These are phyloP conservation scores for Bipolaris gigantea DNA, from an alignment of 2,329 filamentous ascomycete species.

Conservation along the genomic window DNA sequence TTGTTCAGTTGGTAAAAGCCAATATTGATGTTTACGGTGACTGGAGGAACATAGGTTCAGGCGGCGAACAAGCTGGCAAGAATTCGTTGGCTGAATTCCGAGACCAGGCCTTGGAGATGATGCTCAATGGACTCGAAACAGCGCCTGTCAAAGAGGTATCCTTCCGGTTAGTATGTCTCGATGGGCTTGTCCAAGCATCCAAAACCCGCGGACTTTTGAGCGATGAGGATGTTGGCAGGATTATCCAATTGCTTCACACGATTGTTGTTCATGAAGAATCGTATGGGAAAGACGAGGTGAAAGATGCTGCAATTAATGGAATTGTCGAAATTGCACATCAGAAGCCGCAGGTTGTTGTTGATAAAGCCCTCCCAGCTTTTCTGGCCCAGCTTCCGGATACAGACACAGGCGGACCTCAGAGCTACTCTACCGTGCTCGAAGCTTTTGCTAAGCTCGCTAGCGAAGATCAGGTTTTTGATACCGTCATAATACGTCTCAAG, in stretches of 20 bases:
- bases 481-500: constrained; percentile 63
- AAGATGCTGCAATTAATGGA: constrained; percentile 60
- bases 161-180: constrained; percentile 51
- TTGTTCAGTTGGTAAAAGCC: constrained; percentile 61
- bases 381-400: constrained; percentile 64
- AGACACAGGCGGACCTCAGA: constrained; percentile 50
- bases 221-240: constrained; percentile 49
- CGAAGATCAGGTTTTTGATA: constrained; percentile 65
- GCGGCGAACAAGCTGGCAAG: constrained; percentile 29
- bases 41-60: constrained; percentile 53
- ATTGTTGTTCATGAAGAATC: constrained; percentile 63
- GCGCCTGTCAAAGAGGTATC: constrained; percentile 54
- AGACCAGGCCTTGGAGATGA: constrained; percentile 47
- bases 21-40: constrained; percentile 60
- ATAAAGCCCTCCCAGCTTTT: constrained; percentile 67
- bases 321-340: constrained; percentile 64
- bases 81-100: constrained; percentile 48
- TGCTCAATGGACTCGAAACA: constrained; percentile 49
- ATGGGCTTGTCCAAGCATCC: constrained; percentile 49
- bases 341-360: constrained; percentile 63
- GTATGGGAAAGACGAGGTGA: constrained; percentile 59
- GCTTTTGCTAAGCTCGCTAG: constrained; percentile 65
- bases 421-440: constrained; percentile 62
- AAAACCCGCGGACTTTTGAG: constrained; percentile 47
- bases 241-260: constrained; percentile 63